Base-by-base conservation (phyloP, 306 rosid genomes). In the Adenanthera pavonina region DNA sequence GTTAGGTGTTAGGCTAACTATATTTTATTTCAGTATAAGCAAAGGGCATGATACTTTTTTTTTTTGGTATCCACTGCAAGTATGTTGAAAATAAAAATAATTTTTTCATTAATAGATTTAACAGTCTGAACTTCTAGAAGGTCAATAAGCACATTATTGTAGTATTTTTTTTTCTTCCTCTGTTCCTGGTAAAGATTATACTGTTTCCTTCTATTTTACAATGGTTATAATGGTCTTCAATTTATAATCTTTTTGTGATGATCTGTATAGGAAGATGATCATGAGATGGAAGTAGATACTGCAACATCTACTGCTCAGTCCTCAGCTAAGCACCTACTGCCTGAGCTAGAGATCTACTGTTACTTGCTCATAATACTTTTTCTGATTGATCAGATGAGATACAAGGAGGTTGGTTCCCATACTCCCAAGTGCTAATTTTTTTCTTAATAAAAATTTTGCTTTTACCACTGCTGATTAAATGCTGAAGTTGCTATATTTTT, bases 331-430 rank as follows among this genome's bases (percentile, higher is more conserved):
- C 97, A 92, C 78, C 74, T 88, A 66, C 76, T 89, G 74, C 99
- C 97, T 7, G 99, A 95, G 93, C 85, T 92, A 56, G 99, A 95
- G 92, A 93, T 95, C 70, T 95, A 82, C 85, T 90, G 90, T 88
- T 92, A 90, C 84, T 89, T 95, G 86, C 90, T 93, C 48, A 87
- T 93, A 54, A 88, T 95, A 43, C 92, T 95, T 71, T 95, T 92
- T 87, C 89, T 95, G 89, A 92, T 95, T 86, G 99, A 95, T 82
- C 96, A 92, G 89, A 95, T 93, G 79, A 92, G 66, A 59, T 95
- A 92, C 90, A 88, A 71, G 1, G 98, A 93, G 93, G 99, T 95
- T 49, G 62, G 88, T 53, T 17, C 34, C 70, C 25, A 19, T 64
- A 46, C 16, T 25, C 67, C 36, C 35, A 20, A 1, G 17, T 47